Evolutionary conservation across 2,329 filamentous ascomycete species (phyloP).

Genomic region (Chaetomiaceae sp.): DNA sequence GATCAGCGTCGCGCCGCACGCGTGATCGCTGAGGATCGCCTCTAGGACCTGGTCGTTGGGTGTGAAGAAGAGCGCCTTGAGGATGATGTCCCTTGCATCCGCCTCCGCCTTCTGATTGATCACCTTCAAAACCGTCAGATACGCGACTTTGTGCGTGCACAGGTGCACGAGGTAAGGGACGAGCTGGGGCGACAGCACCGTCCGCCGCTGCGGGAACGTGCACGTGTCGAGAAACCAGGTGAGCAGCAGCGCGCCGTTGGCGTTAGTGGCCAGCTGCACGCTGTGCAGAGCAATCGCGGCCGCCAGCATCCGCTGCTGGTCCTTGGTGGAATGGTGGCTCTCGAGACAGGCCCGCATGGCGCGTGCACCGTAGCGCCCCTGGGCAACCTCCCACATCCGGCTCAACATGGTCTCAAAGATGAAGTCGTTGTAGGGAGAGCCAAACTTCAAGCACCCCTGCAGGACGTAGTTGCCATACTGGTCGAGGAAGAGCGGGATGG

Average conservation of each 20-base stretch:
- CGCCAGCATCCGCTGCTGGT: constrained; percentile 91
- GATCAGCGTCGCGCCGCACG: constrained; percentile 89
- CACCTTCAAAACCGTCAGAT: constrained; percentile 93
- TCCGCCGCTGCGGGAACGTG: constrained; percentile 86
- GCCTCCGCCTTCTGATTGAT: constrained; percentile 96
- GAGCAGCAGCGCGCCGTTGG: constrained; percentile 85
- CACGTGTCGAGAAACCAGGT: constrained; percentile 99
- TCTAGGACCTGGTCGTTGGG: constrained; percentile 80
- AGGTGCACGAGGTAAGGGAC: constrained; percentile 90
- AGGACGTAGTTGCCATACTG: constrained; percentile 98
- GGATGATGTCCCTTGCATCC: constrained; percentile 82
- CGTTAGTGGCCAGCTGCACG: constrained; percentile 91
- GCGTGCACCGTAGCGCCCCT: constrained; percentile 88
- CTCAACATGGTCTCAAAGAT: constrained; percentile 97
- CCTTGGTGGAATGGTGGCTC: constrained; percentile 89
- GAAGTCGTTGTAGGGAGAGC: constrained; percentile 83
- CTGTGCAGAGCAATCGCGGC: constrained; percentile 94
- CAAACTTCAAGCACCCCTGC: constrained; percentile 92
- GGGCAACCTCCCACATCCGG: constrained; percentile 86
- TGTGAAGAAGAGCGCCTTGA: constrained; percentile 89
- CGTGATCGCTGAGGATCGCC: constrained; percentile 83
- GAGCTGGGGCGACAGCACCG: constrained; percentile 83
- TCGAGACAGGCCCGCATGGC: constrained; percentile 96
- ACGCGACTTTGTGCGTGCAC: constrained; percentile 97
- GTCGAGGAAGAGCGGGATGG: constrained; percentile 86